Evolutionary conservation across 179 eudicot genomes (phyloP).

Genomic region (Drosera spatulata): DNA sequence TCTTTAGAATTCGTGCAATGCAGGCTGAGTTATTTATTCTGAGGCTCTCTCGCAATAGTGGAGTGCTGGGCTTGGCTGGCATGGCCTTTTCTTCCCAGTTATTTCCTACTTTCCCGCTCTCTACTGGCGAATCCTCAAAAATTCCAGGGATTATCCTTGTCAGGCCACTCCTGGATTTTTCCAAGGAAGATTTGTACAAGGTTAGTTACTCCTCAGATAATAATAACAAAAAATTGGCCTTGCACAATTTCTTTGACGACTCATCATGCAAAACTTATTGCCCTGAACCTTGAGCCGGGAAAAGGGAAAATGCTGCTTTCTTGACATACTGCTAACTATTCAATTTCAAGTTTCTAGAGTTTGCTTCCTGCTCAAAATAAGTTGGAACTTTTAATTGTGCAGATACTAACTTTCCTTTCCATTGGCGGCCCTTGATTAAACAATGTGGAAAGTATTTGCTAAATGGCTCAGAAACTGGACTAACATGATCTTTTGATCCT

Average conservation of each 20-base stretch:
- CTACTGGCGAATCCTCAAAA: conserved; percentile 21
- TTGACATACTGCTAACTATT: no score
- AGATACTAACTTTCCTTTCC: no score
- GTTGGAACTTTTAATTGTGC: no score
- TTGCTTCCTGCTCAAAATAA: no score
- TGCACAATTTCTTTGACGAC: neutral
- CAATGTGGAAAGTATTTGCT: no score
- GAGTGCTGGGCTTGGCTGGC: conserved; percentile 98
- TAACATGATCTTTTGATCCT: no score
- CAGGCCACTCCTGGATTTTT: conserved; percentile 73
- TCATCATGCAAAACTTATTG: neutral
- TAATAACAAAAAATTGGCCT: neutral
- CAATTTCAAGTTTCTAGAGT: no score
- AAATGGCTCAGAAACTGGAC: no score
- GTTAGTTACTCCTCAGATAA: conserved; percentile 23
- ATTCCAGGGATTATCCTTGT: conserved; percentile 51
- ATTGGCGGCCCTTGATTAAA: no score
- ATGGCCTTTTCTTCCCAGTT: conserved; percentile 74
- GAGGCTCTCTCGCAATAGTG: conserved; percentile 92
- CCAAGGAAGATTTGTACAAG: conserved; percentile 79
- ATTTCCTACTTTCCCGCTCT: conserved; percentile 29
- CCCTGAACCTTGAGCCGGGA: no score
- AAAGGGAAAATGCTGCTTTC: no score
- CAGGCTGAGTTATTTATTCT: conserved; percentile 91
- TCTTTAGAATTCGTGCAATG: conserved; percentile 9